phyloP scores from a whole-genome alignment of 140 eudicot species.

The Ambrosia hybrid region DNA sequence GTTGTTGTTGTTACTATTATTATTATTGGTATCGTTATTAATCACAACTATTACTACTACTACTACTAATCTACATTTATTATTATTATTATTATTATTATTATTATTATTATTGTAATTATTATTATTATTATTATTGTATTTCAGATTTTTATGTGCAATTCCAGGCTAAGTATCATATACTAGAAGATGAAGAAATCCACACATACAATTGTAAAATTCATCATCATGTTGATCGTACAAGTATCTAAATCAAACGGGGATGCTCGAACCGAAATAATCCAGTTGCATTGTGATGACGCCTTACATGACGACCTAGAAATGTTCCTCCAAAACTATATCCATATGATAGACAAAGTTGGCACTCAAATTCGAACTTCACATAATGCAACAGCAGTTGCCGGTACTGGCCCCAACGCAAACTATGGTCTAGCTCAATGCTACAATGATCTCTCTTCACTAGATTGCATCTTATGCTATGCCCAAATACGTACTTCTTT shows the following conservation, averaged over 20 bases:
- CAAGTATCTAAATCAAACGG: slow-evolving; percentile 33
- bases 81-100: no score
- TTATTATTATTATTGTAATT: no score
- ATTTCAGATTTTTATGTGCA: no score
- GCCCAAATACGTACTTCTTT: no score
- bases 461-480: no score
- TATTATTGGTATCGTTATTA: no score
- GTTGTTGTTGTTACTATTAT: no score
- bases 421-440: slow-evolving; percentile 38
- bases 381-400: slow-evolving; percentile 36
- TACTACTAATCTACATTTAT: no score
- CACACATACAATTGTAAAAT: neutral
- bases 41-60: no score
- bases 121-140: no score
- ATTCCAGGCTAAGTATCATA: no score
- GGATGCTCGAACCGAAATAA: slow-evolving; percentile 50
- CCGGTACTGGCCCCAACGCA: slow-evolving; percentile 38
- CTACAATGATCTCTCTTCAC: no score
- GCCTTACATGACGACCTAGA: slow-evolving; percentile 33
- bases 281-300: slow-evolving; percentile 34
- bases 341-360: slow-evolving; percentile 41
- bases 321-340: slow-evolving; percentile 29
- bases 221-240: slow-evolving; percentile 10
- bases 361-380: slow-evolving; percentile 32
- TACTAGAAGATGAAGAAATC: slow-evolving; percentile 8